Evolutionary conservation across 2,329 filamentous ascomycete genomes (phyloP).

Genomic region (Lachnellula subtilissima): DNA sequence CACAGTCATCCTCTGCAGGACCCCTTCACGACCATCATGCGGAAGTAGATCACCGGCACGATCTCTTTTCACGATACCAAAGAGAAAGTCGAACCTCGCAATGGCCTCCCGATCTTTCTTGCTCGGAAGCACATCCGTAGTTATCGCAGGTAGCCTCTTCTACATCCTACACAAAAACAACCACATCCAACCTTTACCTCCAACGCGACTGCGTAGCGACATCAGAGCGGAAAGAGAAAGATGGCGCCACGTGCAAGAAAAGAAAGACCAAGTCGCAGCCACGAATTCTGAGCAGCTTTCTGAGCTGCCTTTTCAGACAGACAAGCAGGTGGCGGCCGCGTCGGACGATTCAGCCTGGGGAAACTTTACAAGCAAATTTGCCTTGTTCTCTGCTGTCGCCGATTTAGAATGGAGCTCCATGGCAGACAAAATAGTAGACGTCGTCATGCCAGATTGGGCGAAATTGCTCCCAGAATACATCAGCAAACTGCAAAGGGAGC

Average conservation of each 20-base stretch:
- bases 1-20: background rate
- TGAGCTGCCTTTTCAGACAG: slow-evolving; percentile 23
- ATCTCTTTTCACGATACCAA: slow-evolving; percentile 16
- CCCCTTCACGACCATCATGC: slow-evolving; percentile 5
- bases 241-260: slow-evolving; percentile 14
- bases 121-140: slow-evolving; percentile 22
- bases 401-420: slow-evolving; percentile 52
- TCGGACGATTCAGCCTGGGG: slow-evolving; percentile 29
- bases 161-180: slow-evolving; percentile 31
- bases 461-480: slow-evolving; percentile 70
- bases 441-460: slow-evolving; percentile 79
- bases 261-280: slow-evolving; percentile 17
- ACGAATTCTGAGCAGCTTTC: slow-evolving; percentile 24
- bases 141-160: slow-evolving; percentile 22
- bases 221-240: slow-evolving; percentile 19
- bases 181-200: slow-evolving; percentile 29
- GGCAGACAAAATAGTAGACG: slow-evolving; percentile 58
- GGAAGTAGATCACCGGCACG: slow-evolving; percentile 2
- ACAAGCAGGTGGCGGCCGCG: slow-evolving; percentile 4
- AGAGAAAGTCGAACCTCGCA: slow-evolving; percentile 14
- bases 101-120: slow-evolving; percentile 18
- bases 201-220: slow-evolving; percentile 24
- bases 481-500: slow-evolving; percentile 77
- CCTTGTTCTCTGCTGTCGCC: slow-evolving; percentile 46
- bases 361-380: slow-evolving; percentile 27